Evolutionary conservation across 805 yeast species (phyloP).

Genomic region (Monosporozyma yasuniensis): DNA sequence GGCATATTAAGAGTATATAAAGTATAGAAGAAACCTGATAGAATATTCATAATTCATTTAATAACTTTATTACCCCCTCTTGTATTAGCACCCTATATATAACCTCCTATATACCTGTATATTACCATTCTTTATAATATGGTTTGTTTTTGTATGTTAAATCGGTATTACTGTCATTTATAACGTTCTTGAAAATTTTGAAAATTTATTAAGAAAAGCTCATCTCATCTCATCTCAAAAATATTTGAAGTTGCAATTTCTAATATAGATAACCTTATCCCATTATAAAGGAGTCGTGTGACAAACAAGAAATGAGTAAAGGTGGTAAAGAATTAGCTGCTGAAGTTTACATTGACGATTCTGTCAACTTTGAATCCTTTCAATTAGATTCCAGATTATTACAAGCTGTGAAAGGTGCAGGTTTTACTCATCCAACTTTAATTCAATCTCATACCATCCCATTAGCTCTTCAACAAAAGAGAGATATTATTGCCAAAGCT

Average conservation of each 20-base stretch:
- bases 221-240: conserved; percentile 25
- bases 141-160: not conserved
- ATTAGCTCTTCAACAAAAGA: conserved; percentile 77
- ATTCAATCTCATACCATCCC: conserved; percentile 91
- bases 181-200: conserved; percentile 3
- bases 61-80: not conserved
- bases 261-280: not conserved
- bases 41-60: not conserved
- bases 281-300: not conserved
- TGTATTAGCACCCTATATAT: not conserved
- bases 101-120: not conserved
- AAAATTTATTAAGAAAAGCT: conserved; percentile 3
- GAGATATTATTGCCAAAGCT: conserved; percentile 89
- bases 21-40: not conserved
- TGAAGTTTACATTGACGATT: conserved; percentile 62
- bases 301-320: not conserved
- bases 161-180: not conserved
- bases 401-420: conserved; percentile 75
- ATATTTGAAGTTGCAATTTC: not conserved
- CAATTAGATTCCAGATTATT: conserved; percentile 72
- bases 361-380: conserved; percentile 62
- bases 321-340: conserved; percentile 34
- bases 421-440: conserved; percentile 79
- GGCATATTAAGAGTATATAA: not conserved
- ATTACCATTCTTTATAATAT: not conserved